Conservation (phyloP, 768 basidiomycete species). For the Phallus indusiatus region DNA sequence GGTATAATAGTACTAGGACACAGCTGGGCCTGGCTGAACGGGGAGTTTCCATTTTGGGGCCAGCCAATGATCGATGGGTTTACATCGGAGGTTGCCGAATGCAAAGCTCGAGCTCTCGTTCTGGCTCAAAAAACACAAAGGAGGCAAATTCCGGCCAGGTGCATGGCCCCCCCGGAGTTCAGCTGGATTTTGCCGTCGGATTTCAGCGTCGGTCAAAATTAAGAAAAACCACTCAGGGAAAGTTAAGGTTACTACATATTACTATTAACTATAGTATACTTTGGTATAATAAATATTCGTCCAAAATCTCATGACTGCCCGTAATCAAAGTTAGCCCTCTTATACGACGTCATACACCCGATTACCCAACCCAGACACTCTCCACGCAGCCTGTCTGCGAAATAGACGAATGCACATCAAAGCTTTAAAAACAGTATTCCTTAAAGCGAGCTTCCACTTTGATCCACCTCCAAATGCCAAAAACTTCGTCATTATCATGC, state of each 20-base stretch:
- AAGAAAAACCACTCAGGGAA: too few species aligned
- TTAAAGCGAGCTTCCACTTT: neutral
- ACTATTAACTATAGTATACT: too few species aligned
- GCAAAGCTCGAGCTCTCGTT: too few species aligned
- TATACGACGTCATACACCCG: neutral
- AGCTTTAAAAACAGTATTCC: neutral
- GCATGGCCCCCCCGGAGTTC: neutral
- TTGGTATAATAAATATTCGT: too few species aligned
- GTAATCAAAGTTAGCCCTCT: neutral
- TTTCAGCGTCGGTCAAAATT: too few species aligned
- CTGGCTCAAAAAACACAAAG: neutral
- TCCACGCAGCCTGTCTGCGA: neutral
- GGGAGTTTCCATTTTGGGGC: too few species aligned
- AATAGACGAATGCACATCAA: neutral
- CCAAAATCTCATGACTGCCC: too few species aligned
- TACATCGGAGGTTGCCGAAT: neutral
- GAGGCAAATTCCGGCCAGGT: neutral
- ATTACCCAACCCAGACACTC: conserved; percentile 3
- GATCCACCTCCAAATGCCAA: neutral
- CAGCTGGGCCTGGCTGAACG: too few species aligned
- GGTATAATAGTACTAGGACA: too few species aligned
- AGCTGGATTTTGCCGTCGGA: neutral
- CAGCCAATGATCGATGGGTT: neutral
- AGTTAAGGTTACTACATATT: too few species aligned
- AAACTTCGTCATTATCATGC: neutral